A percentile compares a stretch with the other conserved stretches of the same genome.
phyloP scores from a whole-genome alignment of 139 green algal species.

The Astrephomene gubernaculifera region DNA sequence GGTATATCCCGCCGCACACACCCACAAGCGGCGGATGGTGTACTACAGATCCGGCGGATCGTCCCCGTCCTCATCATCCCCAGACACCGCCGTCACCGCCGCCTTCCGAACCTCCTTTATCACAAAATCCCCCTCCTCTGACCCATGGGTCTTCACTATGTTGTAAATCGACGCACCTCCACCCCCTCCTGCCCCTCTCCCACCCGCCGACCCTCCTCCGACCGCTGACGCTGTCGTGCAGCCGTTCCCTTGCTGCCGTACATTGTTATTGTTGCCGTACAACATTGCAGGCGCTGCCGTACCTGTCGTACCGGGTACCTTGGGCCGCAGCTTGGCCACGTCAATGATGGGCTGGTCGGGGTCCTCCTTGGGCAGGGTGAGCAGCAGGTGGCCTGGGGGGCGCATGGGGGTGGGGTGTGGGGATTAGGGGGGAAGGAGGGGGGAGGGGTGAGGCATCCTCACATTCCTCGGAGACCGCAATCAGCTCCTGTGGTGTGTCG shows the following conservation, averaged over 20 bases:
- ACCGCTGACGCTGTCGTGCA: background rate
- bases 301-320: background rate
- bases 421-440: background rate
- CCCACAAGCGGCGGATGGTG: background rate
- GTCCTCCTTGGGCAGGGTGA: constrained; percentile 84
- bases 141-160: background rate
- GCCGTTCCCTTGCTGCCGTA: background rate
- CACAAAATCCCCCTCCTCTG: background rate
- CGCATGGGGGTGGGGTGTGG: background rate
- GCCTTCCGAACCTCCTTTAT: constrained; percentile 45
- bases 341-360: constrained; percentile 23
- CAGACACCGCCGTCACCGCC: constrained; percentile 30
- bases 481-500: no score
- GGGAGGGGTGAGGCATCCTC: no score
- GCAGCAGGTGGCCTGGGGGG: constrained; percentile 72
- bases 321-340: constrained; percentile 5
- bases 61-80: constrained; percentile 44
- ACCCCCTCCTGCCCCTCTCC: background rate
- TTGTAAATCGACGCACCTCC: background rate
- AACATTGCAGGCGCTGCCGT: background rate
- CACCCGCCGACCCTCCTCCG: background rate
- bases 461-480: no score
- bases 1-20: no score
- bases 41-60: constrained; percentile 48
- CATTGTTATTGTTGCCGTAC: background rate